Conservation (phyloP, 2,329 filamentous ascomycete genomes). For the Neurospora sp. region DNA sequence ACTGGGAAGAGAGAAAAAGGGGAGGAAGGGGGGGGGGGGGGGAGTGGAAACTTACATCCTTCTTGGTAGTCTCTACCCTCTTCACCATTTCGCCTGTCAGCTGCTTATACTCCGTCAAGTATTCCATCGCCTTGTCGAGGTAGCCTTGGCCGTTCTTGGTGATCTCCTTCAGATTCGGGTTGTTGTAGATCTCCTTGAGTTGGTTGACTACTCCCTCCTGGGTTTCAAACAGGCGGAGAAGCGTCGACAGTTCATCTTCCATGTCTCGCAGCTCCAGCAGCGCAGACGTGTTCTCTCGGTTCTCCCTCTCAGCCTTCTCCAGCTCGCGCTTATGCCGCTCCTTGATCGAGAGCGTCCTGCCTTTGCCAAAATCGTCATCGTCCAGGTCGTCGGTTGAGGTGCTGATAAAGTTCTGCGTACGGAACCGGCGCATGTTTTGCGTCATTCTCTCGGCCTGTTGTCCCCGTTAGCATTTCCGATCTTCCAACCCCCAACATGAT, state of each 20-base stretch:
- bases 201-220: conserved; percentile 40
- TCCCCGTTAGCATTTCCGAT: too few species aligned
- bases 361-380: conserved; percentile 19
- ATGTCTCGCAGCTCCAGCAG: conserved; percentile 54
- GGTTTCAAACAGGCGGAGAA: conserved; percentile 46
- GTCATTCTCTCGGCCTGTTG: conserved; percentile 51
- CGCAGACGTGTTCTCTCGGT: conserved; percentile 52
- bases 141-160: conserved; percentile 40
- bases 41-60: conserved; percentile 32
- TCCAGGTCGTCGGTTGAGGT: conserved; percentile 23
- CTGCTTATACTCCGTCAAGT: conserved; percentile 44
- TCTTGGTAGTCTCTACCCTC: conserved; percentile 46
- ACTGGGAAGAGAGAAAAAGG: too few species aligned
- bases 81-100: conserved; percentile 47
- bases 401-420: conserved; percentile 43
- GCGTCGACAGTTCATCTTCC: conserved; percentile 50
- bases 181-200: conserved; percentile 35
- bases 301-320: conserved; percentile 41
- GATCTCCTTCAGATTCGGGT: conserved; percentile 28
- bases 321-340: conserved; percentile 30
- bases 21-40: not conserved
- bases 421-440: conserved; percentile 50
- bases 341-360: conserved; percentile 33
- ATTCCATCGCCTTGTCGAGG: conserved; percentile 40
- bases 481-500: not conserved